Percentiles rank a stretch among this genome's conserved stretches.
Evolutionary conservation across 2,329 filamentous ascomycete species (phyloP).

Genomic region (Aspergillus texensis): DNA sequence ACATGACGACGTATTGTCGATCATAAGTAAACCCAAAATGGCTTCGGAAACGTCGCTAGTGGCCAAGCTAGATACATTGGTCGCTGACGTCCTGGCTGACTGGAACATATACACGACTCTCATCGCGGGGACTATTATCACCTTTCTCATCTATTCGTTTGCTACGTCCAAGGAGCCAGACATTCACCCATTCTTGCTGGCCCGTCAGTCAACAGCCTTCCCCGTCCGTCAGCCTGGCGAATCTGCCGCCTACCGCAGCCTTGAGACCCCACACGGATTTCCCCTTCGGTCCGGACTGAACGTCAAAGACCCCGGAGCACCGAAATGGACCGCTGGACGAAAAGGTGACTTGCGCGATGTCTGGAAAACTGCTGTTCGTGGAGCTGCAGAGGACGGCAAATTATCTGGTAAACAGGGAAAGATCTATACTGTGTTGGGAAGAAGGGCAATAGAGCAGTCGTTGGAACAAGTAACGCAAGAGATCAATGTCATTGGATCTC

Average conservation of each 20-base stretch:
- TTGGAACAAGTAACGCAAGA: slow-evolving; percentile 75
- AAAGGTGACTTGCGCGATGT: slow-evolving; percentile 90
- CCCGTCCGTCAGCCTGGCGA: slow-evolving; percentile 81
- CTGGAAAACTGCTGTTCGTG: slow-evolving; percentile 74
- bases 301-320: slow-evolving; percentile 76
- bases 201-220: slow-evolving; percentile 77
- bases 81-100: slow-evolving; percentile 70
- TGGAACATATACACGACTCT: slow-evolving; percentile 82
- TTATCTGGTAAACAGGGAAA: slow-evolving; percentile 64
- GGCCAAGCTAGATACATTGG: slow-evolving; percentile 69
- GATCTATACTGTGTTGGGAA: slow-evolving; percentile 78
- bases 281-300: slow-evolving; percentile 76
- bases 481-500: slow-evolving; percentile 84
- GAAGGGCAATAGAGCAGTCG: slow-evolving; percentile 71
- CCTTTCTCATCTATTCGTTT: slow-evolving; percentile 71
- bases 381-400: slow-evolving; percentile 65
- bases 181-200: slow-evolving; percentile 86
- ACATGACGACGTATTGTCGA: slow-evolving; percentile 7
- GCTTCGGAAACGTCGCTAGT: slow-evolving; percentile 56
- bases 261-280: slow-evolving; percentile 82
- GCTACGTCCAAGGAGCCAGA: slow-evolving; percentile 78
- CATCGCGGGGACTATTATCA: slow-evolving; percentile 67
- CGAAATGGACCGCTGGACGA: slow-evolving; percentile 80
- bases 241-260: slow-evolving; percentile 82
- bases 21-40: slow-evolving; percentile 31